These are phyloP conservation scores for Chaetomium olivaceum DNA, from an alignment of 2,329 filamentous ascomycete species.

Conservation along the genomic window DNA sequence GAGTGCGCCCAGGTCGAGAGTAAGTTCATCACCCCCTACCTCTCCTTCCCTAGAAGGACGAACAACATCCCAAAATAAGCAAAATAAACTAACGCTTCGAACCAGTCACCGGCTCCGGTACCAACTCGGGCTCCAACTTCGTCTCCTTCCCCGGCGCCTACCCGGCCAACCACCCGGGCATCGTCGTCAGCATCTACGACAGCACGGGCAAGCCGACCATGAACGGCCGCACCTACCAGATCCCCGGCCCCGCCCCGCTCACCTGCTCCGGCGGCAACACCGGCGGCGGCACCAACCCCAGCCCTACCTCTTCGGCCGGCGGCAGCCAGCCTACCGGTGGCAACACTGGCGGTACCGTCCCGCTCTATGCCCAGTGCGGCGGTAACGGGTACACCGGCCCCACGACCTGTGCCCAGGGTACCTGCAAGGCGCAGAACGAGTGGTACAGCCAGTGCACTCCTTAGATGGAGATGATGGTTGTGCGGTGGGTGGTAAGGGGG, in stretches of 20 bases:
- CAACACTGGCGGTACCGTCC: slow-evolving; percentile 9
- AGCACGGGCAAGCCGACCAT: slow-evolving; percentile 36
- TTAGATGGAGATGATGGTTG: neutral
- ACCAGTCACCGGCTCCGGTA: slow-evolving; percentile 35
- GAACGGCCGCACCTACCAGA: slow-evolving; percentile 38
- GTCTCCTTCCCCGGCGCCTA: slow-evolving; percentile 43
- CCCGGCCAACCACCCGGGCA: slow-evolving; percentile 39
- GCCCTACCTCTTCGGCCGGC: neutral
- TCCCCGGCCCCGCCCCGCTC: slow-evolving; percentile 40
- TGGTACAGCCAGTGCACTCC: slow-evolving; percentile 30
- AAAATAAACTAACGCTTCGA: neutral
- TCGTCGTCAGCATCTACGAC: slow-evolving; percentile 41
- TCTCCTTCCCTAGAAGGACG: neutral
- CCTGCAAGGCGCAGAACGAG: slow-evolving; percentile 29
- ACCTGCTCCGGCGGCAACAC: slow-evolving; percentile 32
- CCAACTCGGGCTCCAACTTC: slow-evolving; percentile 31
- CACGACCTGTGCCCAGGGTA: slow-evolving; percentile 30
- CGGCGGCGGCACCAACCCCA: slow-evolving; percentile 17
- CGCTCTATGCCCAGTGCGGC: slow-evolving; percentile 33
- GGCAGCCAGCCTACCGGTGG: slow-evolving; percentile 7
- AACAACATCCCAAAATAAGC: neutral
- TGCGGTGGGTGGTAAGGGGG: neutral
- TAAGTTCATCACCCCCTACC: neutral
- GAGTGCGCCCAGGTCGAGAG: slow-evolving; percentile 40
- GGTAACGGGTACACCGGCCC: slow-evolving; percentile 31